phyloP scores from a whole-genome alignment of 768 basidiomycete genomes.

The Mycena kentingensis region DNA sequence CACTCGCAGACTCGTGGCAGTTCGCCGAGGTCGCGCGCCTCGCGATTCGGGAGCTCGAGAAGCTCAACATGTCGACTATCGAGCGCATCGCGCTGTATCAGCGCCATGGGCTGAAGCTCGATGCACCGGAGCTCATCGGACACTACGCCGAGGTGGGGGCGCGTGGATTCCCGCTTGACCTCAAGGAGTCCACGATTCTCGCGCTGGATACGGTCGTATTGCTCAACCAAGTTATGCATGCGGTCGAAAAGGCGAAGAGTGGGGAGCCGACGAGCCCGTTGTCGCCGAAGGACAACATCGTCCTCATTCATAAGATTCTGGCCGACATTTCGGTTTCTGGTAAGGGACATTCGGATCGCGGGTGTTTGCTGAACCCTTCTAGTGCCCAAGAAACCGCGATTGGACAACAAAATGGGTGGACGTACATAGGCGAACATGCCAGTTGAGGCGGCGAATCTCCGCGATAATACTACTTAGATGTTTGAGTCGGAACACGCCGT shows the following conservation, averaged over 20 bases:
- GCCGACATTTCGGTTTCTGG: too few species aligned
- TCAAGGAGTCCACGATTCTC: conserved; percentile 47
- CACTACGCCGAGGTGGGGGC: conserved; percentile 45
- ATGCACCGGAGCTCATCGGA: conserved; percentile 37
- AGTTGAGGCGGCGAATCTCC: too few species aligned
- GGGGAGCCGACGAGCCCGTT: neutral
- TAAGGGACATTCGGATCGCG: too few species aligned
- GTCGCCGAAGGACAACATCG: neutral
- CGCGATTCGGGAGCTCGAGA: conserved; percentile 58
- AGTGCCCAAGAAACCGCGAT: too few species aligned
- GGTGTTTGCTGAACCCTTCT: too few species aligned
- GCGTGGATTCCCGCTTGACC: conserved; percentile 40
- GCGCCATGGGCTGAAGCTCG: conserved; percentile 36
- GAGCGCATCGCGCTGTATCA: conserved; percentile 56
- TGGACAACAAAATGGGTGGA: too few species aligned
- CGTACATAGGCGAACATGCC: too few species aligned
- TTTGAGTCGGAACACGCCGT: too few species aligned
- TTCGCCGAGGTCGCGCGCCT: conserved; percentile 53
- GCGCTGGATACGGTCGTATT: conserved; percentile 42
- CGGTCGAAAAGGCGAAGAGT: neutral
- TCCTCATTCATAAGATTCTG: conserved; percentile 10
- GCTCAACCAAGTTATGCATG: conserved; percentile 17
- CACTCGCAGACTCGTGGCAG: conserved; percentile 54
- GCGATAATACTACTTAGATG: too few species aligned
- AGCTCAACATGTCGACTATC: conserved; percentile 43